Base-by-base conservation (phyloP, 2,329 filamentous ascomycete species). In the Parasarocladium wereldwijsianum region DNA sequence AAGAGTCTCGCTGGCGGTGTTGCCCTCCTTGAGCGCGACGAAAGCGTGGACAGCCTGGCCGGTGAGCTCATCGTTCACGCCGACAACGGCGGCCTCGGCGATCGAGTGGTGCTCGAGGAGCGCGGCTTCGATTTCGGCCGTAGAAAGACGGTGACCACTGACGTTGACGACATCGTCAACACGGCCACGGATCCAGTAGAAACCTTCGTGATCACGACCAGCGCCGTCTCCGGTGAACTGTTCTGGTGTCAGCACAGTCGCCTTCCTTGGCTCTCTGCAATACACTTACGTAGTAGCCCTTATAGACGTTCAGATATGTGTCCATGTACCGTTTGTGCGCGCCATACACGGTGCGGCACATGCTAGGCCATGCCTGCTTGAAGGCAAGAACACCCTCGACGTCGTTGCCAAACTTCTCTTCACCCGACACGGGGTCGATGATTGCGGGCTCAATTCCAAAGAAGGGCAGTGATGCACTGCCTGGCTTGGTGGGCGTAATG, bases 121-220 rank as follows among this genome's bases (percentile, higher is more conserved):
- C 12, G 90, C 90, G 17, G 90, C 90, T 60, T 98, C 90, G 40
- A 98, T 98, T 57, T 98, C 90, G 20, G 90, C 87, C 8, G 90
- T 98, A 11, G 87, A 96, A 38, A 98, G 68, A 53, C 90, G 79
- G 58, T 98, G 90, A 17, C 90, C 90, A 43, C 81, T 90, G 38
- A 98, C 90, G 57, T 98, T 98, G 54, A 98, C 87, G 24, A 98
- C 90, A 47, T 98, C 90, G 50, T 98, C 90, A 31, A 98, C 90
- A 55, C 90, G 85, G 40, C 90, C 90, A 38, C 90, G 83, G 53
- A 98, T 98, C 90, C 90, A 98, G 73, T 96, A 98, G 66, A 94
- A 98, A 34, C 90, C 90, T 47, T 98, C 90, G 57, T 93, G 81
- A 53, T 98, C 90, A 50, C 90, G 82, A 36, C 82, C 90, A 33